These are phyloP conservation scores for Talaromyces sp. DNA, from an alignment of 2,329 filamentous ascomycete species.

Conservation along the genomic window DNA sequence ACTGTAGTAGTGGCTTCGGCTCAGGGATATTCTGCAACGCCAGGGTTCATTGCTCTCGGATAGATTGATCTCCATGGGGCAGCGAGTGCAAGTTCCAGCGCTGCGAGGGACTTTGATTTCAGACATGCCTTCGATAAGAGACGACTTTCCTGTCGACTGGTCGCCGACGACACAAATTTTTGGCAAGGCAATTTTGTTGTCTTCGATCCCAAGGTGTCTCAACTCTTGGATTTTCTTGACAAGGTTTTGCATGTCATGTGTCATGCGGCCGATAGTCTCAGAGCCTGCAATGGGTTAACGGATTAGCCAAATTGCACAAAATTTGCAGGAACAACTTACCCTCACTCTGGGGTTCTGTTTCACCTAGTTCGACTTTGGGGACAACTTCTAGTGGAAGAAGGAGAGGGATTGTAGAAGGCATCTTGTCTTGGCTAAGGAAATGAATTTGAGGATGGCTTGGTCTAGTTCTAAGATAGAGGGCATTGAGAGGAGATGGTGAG, in stretches of 20 bases:
- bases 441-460: not conserved
- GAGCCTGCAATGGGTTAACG: not conserved
- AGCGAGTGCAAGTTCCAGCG: constrained; percentile 71
- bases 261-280: constrained; percentile 25
- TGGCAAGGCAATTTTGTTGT: constrained; percentile 62
- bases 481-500: not conserved
- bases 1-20: constrained; percentile 59
- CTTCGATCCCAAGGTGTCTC: constrained; percentile 67
- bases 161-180: constrained; percentile 82
- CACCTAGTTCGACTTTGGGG: not conserved
- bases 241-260: constrained; percentile 31
- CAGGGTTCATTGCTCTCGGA: constrained; percentile 53
- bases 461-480: not conserved
- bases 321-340: not conserved
- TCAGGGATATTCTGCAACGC: constrained; percentile 64
- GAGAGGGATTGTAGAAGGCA: not conserved
- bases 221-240: constrained; percentile 52
- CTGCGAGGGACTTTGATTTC: constrained; percentile 69
- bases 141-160: constrained; percentile 80
- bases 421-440: not conserved
- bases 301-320: not conserved
- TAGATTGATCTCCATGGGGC: constrained; percentile 74
- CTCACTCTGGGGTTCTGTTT: not conserved
- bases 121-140: constrained; percentile 55
- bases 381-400: not conserved